Evolutionary conservation across 2,329 filamentous ascomycete species (phyloP).

Genomic region (Apiospora arundinis): DNA sequence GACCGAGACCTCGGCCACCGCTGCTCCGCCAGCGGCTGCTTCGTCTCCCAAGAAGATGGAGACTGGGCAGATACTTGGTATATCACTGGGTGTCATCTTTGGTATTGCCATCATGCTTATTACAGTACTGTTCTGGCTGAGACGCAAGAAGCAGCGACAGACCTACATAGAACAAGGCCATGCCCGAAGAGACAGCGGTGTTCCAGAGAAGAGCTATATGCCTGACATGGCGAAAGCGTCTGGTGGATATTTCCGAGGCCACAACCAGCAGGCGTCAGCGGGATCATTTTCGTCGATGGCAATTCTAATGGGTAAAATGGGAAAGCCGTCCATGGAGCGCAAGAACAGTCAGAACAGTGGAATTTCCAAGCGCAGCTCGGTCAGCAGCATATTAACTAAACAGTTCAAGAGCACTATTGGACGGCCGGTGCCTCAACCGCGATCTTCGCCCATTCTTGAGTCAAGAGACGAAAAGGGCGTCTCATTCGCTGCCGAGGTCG

Average conservation of each 20-base stretch:
- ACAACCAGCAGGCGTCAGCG: conserved; percentile 59
- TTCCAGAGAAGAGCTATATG: conserved; percentile 59
- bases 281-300: conserved; percentile 69
- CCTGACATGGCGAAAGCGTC: conserved; percentile 49
- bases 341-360: conserved; percentile 62
- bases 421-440: conserved; percentile 62
- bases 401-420: conserved; percentile 68
- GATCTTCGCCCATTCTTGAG: conserved; percentile 39
- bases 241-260: conserved; percentile 54
- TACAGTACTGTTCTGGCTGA: conserved; percentile 72
- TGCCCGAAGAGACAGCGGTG: conserved; percentile 49
- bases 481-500: conserved; percentile 31
- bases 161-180: conserved; percentile 55
- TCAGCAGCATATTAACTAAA: conserved; percentile 64
- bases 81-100: conserved; percentile 81
- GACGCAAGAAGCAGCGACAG: conserved; percentile 65
- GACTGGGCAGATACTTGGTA: conserved; percentile 74
- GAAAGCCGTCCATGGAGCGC: conserved; percentile 44
- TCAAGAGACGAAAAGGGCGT: conserved; percentile 31
- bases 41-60: conserved; percentile 40
- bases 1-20: conserved; percentile 25
- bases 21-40: conserved; percentile 30
- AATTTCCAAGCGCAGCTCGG: conserved; percentile 58
- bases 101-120: conserved; percentile 75
- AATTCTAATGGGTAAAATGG: conserved; percentile 69